These are phyloP conservation scores for Quercus agrifolia DNA, from an alignment of 306 rosid species.

Conservation along the genomic window DNA sequence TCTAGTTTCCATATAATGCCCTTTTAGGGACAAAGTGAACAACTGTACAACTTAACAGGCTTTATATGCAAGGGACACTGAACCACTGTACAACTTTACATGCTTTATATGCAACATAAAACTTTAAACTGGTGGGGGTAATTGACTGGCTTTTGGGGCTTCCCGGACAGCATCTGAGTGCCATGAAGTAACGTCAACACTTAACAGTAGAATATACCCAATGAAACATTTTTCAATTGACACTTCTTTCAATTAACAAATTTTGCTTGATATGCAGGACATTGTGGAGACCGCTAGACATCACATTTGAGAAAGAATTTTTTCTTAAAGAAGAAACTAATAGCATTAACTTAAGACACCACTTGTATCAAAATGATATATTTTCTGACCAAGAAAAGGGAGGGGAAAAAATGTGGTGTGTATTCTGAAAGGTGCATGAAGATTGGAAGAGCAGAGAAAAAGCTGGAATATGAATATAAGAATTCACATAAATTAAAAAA, in stretches of 20 bases:
- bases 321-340: background rate
- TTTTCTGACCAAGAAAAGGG: background rate
- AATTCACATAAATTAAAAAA: background rate
- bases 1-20: background rate
- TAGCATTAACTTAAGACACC: background rate
- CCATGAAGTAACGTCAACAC: background rate
- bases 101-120: background rate
- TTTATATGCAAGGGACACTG: background rate
- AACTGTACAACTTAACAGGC: background rate
- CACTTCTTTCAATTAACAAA: background rate
- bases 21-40: background rate
- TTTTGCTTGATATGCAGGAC: background rate
- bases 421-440: background rate
- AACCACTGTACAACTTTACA: background rate
- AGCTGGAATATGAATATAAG: background rate
- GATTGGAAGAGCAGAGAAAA: background rate
- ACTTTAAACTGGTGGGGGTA: background rate
- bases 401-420: no score
- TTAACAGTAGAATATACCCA: background rate
- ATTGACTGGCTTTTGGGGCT: background rate
- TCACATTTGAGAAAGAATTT: background rate
- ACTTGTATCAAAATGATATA: background rate
- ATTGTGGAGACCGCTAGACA: background rate
- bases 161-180: background rate
- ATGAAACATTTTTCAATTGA: background rate